phyloP scores from a whole-genome alignment of 257 asterid species.

The Solanum peruvianum region DNA sequence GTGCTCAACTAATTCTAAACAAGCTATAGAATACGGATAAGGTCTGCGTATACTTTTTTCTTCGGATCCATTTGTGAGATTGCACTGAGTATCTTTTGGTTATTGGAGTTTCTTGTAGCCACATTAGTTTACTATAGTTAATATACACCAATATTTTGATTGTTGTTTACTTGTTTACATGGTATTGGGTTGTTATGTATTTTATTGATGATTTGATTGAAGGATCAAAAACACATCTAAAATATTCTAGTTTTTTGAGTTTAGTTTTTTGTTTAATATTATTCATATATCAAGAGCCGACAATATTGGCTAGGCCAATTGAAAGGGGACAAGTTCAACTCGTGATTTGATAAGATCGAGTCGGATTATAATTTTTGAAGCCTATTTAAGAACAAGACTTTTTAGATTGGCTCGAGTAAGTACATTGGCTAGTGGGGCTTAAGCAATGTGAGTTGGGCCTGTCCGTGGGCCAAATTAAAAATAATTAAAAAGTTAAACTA shows the following conservation, averaged over 20 bases:
- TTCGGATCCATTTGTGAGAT: neutral
- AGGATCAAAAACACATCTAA: neutral
- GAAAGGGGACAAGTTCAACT: neutral
- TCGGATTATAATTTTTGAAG: too few species aligned
- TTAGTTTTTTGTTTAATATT: too few species aligned
- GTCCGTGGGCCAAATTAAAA: neutral
- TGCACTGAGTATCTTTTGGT: neutral
- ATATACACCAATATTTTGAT: neutral
- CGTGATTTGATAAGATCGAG: too few species aligned
- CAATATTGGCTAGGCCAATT: neutral
- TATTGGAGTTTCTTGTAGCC: neutral
- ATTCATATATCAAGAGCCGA: neutral
- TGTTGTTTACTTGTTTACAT: neutral
- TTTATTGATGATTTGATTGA: neutral
- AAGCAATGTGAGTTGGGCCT: neutral
- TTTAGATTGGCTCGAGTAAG: neutral
- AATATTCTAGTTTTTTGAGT: neutral
- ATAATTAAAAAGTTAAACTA: too few species aligned
- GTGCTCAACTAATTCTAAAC: constrained; percentile 9
- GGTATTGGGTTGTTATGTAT: neutral
- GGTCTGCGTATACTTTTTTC: neutral
- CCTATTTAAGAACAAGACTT: too few species aligned
- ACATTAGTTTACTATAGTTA: neutral
- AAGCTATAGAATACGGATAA: neutral
- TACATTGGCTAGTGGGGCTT: neutral